Evolutionary conservation across 768 basidiomycete genomes (phyloP).

Genomic region (Sporobolomyces roseus): DNA sequence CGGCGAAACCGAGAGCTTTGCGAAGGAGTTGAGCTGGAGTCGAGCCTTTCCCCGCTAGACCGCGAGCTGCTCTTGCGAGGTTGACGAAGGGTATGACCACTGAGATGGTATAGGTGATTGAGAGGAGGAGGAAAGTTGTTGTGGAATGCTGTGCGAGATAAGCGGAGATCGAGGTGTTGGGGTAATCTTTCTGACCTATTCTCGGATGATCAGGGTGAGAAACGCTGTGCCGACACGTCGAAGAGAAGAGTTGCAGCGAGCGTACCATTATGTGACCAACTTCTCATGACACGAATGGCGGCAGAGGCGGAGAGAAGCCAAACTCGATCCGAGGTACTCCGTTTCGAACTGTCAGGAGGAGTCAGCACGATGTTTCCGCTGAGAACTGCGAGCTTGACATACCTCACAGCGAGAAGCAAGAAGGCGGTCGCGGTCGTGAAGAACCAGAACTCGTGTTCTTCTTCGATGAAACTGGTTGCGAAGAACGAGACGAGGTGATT

Average conservation of each 20-base stretch:
- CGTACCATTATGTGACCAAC: conserved; percentile 35
- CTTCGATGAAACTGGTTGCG: conserved; percentile 38
- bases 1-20: conserved; percentile 11
- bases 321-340: neutral
- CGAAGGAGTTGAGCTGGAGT: neutral
- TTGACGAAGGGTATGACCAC: neutral
- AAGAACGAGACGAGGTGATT: conserved; percentile 21
- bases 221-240: neutral
- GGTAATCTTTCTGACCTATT: conserved; percentile 36
- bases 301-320: neutral
- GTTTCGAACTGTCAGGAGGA: neutral
- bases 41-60: neutral
- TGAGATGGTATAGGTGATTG: neutral
- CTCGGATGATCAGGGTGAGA: no score
- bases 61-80: neutral
- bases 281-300: conserved; percentile 4
- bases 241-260: neutral
- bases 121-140: neutral
- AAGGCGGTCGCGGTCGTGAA: conserved; percentile 1
- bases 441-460: conserved; percentile 38
- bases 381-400: neutral
- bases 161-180: conserved; percentile 14
- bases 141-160: neutral
- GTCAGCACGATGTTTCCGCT: no score
- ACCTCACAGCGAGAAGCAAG: neutral